phyloP scores from a whole-genome alignment of 2,329 filamentous ascomycete genomes.

The Thelonectria olida region DNA sequence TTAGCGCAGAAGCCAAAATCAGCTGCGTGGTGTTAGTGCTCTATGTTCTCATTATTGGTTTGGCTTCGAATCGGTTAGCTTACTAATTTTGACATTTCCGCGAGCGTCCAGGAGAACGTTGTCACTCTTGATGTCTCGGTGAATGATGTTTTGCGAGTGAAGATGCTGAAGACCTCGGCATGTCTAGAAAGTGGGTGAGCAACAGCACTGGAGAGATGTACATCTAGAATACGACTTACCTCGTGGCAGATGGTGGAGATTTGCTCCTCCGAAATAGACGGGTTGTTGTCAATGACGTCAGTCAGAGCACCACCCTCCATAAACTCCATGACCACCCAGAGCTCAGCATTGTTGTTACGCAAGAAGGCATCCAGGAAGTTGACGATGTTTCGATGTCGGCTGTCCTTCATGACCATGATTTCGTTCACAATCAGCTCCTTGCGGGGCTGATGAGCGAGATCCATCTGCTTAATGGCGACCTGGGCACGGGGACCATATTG shows the following conservation, averaged over 20 bases:
- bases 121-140: slow-evolving; percentile 99
- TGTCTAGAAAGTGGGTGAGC: slow-evolving; percentile 67
- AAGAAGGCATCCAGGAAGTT: slow-evolving; percentile 98
- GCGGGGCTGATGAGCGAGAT: slow-evolving; percentile 93
- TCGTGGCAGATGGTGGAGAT: slow-evolving; percentile 97
- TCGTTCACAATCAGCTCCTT: slow-evolving; percentile 99
- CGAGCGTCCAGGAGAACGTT: slow-evolving; percentile 94
- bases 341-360: slow-evolving; percentile 90
- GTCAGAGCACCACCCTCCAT: slow-evolving; percentile 99
- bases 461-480: slow-evolving; percentile 99
- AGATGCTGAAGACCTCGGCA: slow-evolving; percentile 95
- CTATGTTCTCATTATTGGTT: not conserved
- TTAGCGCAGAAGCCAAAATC: slow-evolving; percentile 99
- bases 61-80: slow-evolving; percentile 49
- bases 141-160: slow-evolving; percentile 96
- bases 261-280: slow-evolving; percentile 92
- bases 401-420: slow-evolving; percentile 99
- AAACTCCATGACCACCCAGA: slow-evolving; percentile 99
- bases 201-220: not conserved
- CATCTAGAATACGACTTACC: slow-evolving; percentile 63
- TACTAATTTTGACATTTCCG: slow-evolving; percentile 97
- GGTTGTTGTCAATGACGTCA: slow-evolving; percentile 98
- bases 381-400: slow-evolving; percentile 97
- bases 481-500: slow-evolving; percentile 84
- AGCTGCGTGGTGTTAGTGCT: slow-evolving; percentile 61